Base-by-base conservation (phyloP, 352 stramenopile genomes). In the Phytophthora uliginosa region DNA sequence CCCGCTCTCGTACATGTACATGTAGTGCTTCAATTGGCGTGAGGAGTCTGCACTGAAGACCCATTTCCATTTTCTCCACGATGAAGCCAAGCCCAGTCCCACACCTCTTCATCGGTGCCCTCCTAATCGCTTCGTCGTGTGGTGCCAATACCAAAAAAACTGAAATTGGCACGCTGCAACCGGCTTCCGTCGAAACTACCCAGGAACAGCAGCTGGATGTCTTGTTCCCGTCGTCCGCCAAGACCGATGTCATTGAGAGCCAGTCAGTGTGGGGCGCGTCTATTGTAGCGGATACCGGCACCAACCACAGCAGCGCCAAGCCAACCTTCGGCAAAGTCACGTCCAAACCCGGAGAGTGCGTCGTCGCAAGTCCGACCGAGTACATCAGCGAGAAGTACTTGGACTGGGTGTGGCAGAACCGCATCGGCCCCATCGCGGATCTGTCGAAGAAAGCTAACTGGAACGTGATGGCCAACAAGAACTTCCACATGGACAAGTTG, bases 401-500 rank as follows among this genome's bases (percentile, higher is more conserved):
- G 34, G 67, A 70, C 20, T 74, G 54, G 67, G 36, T 70, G 15
- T 74, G 67, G 60, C 20, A 74, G 34, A 15, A 66, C 34, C 61
- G 67, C 18, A 69, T 74, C 47, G 67, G 67, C 0, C 60, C 67
- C 1, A 65, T 61, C 18, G 60, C 45, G 4, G 52, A 63, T 33
- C 36, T 18, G 20, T 56, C 60, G 6, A 34, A 51, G 9, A 54
- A 58, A 17, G 34, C n/a, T 12, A 74, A 74, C 28, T 74, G 60
- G 67, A 74, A 70, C n/a, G 47, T 74, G n/a, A 65, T 74, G 67
- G 60, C 38, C 31, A 74, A 66, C 54, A 70, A 70, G 36, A 74
- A 74, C 51, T 74, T 26, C 4, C 6, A 66, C 45, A 74, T 74
- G 67, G 67, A 70, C n/a, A 45, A 70, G 15, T 15, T 74, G 3